Evolutionary conservation across 192 early-diverging fungal genomes (phyloP), one percentile per base, ranked within the genome.

Genomic region (Radiomyces spectabilis): DNA sequence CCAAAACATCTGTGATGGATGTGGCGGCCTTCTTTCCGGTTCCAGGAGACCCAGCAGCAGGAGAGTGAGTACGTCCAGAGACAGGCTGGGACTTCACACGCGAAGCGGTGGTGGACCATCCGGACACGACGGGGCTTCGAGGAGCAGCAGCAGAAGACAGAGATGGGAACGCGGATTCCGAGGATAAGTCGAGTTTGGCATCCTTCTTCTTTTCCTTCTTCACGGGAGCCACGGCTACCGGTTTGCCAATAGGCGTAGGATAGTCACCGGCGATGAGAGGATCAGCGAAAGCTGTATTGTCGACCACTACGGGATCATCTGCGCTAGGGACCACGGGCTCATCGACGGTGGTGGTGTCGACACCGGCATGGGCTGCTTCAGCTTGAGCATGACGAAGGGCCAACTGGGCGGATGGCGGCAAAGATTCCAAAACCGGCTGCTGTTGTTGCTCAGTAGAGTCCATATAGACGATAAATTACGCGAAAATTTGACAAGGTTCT

Each of bases 161-260:
- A 30, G 88, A 76, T 3, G 92, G 89, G 69, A 94, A 92, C 53
- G 86, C 77, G 27, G 82, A 82, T 55, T 78, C 78, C 33, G 73
- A 81, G 34, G 64, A 53, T 26, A 86, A 63, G 61, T 86, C 85
- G 18, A 78, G 57, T n/a, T 53, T 59, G 18, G 39, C 41, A 15
- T 53, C 51, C 30, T 57, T 57, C 21, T 45, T 46, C 34, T 54
- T 42, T 12, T 41, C 41, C 21, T 35, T 41, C 9, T 25, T 13
- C 18, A 34, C 57, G 21, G 46, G 46, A 49, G 50, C n/a, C 10
- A 25, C 22, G 12, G 43, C n/a, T 8, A 53, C 38, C 13, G 65
- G 50, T 32, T 59, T 41, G 19, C 51, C 57, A 39, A 60, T 52
- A n/a, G 65, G 57, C 7, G 62, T 51, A 25, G 55, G 54, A 34